Evolutionary conservation across 371 early-diverging fungal species (phyloP).

Genomic region (Synchytrium microbalum): DNA sequence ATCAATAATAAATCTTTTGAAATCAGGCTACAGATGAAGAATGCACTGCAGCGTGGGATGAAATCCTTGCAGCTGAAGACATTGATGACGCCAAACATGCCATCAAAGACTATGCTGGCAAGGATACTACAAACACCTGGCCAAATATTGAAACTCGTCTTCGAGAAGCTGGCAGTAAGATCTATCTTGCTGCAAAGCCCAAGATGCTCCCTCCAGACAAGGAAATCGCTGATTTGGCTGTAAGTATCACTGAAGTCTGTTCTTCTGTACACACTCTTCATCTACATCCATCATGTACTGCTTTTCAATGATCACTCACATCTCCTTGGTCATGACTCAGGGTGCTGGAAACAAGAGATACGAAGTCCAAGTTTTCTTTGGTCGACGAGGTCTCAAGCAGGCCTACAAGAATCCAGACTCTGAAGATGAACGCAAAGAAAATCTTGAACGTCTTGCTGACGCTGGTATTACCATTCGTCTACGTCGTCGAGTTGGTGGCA

Average conservation of each 20-base stretch:
- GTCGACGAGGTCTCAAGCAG: conserved; percentile 9
- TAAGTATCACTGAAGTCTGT: not conserved
- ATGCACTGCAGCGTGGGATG: conserved; percentile 6
- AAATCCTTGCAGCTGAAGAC: conserved; percentile 10
- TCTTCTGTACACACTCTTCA: not conserved
- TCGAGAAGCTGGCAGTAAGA: conserved; percentile 9
- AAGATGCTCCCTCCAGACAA: conserved; percentile 12
- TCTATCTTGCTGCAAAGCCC: conserved; percentile 11
- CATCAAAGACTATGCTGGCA: conserved; percentile 3
- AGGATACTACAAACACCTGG: conserved; percentile 13
- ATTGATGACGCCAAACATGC: conserved; percentile 15
- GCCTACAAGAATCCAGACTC: conserved; percentile 7
- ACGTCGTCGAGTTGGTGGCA: conserved; percentile 7
- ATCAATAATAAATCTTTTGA: not conserved
- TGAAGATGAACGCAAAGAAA: conserved; percentile 5
- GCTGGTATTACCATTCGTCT: conserved; percentile 13
- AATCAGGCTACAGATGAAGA: conserved; percentile 7
- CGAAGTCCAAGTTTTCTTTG: conserved; percentile 9
- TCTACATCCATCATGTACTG: too few species aligned
- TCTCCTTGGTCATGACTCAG: too few species aligned
- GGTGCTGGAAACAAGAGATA: conserved; percentile 13
- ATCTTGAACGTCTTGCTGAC: conserved; percentile 8
- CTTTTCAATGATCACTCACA: not conserved
- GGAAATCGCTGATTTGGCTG: conserved; percentile 16
- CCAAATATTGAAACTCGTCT: conserved; percentile 8